Percentiles rank a stretch among this genome's conserved stretches.
Conservation (phyloP, 116 monocot species). For the Iris pallida region DNA sequence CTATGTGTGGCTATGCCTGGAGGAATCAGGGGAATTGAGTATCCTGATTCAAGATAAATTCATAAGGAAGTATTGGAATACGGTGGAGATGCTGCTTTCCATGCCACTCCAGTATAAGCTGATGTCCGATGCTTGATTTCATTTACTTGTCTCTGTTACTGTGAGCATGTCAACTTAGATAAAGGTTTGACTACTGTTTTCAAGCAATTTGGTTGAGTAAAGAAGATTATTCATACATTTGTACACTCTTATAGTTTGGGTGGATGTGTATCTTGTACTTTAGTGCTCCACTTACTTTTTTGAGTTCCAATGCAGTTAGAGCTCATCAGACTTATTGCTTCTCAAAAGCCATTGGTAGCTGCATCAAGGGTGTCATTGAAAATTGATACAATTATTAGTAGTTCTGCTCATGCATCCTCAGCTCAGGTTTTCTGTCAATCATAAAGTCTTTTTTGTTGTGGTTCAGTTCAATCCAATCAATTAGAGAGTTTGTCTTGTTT, state of each 20-base stretch:
- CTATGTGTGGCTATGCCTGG: too few relatives aligned
- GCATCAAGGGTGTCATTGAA: constrained; percentile 52
- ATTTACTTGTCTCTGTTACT: neutral
- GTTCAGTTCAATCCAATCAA: constrained; percentile 2
- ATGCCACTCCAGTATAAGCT: neutral
- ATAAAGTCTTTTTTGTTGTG: neutral
- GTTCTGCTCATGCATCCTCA: constrained; percentile 18
- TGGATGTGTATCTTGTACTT: neutral
- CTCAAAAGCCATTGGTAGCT: constrained; percentile 68
- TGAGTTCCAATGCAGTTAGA: constrained; percentile 69
- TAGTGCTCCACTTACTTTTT: neutral
- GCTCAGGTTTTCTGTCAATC: constrained; percentile 43
- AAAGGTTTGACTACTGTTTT: neutral
- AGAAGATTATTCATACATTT: neutral
- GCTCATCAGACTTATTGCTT: constrained; percentile 63
- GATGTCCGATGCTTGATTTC: neutral
- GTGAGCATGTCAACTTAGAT: neutral
- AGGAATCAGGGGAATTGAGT: too few relatives aligned
- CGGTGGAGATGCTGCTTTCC: too few relatives aligned
- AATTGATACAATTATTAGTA: constrained; percentile 41
- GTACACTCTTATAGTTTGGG: neutral
- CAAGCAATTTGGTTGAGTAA: neutral
- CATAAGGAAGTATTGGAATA: too few relatives aligned
- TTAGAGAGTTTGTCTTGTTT: neutral
- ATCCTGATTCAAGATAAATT: too few relatives aligned